These are phyloP conservation scores for Fomitiporia mediterranea DNA, from an alignment of 1,284 basidiomycete genomes.

Conservation along the genomic window DNA sequence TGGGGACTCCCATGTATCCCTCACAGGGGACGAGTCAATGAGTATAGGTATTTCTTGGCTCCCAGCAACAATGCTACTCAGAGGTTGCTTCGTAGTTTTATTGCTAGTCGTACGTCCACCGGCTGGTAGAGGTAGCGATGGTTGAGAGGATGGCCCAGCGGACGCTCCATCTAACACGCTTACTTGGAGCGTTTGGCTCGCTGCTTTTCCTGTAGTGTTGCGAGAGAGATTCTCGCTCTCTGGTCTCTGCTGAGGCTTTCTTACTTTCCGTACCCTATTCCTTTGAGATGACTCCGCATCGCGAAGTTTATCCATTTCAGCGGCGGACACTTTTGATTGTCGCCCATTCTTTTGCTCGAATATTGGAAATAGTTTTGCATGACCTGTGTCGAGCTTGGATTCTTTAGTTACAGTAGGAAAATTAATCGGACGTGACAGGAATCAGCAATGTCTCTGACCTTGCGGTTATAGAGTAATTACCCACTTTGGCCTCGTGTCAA, in stretches of 20 bases:
- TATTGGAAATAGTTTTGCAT: conserved; percentile 7
- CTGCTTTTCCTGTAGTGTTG: no score
- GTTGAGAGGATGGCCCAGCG: conserved; percentile 8
- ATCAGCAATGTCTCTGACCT: no score
- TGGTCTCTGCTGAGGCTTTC: no score
- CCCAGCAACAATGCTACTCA: conserved; percentile 22
- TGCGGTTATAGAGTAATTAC: no score
- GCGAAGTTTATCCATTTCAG: not conserved
- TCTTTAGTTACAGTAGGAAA: no score
- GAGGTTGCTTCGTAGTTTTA: no score
- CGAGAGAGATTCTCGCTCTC: no score
- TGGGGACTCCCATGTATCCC: not conserved
- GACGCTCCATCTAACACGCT: not conserved
- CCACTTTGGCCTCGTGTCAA: no score
- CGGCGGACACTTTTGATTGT: not conserved
- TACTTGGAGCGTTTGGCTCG: not conserved
- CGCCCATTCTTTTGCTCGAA: conserved; percentile 2
- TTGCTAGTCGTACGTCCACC: not conserved
- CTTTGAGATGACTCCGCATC: no score
- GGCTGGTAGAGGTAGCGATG: not conserved
- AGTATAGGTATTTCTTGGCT: conserved; percentile 40
- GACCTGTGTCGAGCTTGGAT: no score
- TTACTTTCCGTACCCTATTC: not conserved
- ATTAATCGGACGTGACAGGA: no score
- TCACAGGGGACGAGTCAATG: conserved; percentile 37